Evolutionary conservation across 805 yeast genomes (phyloP).

Genomic region (Groenewaldozyma salmanticensis): DNA sequence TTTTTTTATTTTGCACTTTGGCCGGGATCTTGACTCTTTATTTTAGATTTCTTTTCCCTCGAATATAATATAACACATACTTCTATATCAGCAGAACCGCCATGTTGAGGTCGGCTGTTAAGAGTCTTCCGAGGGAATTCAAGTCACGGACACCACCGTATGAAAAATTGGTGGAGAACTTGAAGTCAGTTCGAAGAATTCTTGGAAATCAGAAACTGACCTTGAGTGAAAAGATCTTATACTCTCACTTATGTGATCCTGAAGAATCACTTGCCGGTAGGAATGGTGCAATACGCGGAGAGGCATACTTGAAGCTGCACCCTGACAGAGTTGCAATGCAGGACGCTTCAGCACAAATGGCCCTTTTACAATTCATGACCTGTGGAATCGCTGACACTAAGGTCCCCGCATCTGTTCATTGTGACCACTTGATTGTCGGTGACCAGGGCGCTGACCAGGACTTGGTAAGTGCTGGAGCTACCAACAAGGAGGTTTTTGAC

Average conservation of each 20-base stretch:
- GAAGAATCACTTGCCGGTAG: slow-evolving; percentile 58
- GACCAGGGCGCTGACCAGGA: slow-evolving; percentile 85
- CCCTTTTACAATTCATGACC: slow-evolving; percentile 96
- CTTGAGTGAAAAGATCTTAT: slow-evolving; percentile 86
- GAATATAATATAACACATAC: too few relatives aligned
- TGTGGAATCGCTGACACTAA: slow-evolving; percentile 81
- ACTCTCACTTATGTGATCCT: slow-evolving; percentile 85
- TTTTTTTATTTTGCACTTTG: too few relatives aligned
- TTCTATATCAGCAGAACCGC: too few relatives aligned
- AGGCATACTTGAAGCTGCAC: slow-evolving; percentile 79
- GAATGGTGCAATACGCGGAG: slow-evolving; percentile 57
- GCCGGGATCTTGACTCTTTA: too few relatives aligned
- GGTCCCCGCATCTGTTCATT: slow-evolving; percentile 93
- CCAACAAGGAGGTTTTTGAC: slow-evolving; percentile 92
- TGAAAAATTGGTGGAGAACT: slow-evolving; percentile 55
- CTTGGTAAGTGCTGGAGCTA: slow-evolving; percentile 66
- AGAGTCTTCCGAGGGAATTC: slow-evolving; percentile 31
- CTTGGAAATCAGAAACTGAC: slow-evolving; percentile 72
- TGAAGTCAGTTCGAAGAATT: slow-evolving; percentile 53
- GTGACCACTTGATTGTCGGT: slow-evolving; percentile 97
- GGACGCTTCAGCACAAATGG: slow-evolving; percentile 99
- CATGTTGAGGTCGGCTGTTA: background rate
- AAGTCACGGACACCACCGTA: slow-evolving; percentile 81
- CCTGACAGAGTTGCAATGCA: slow-evolving; percentile 99
- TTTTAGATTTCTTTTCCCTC: too few relatives aligned